phyloP scores from a whole-genome alignment of 1,284 basidiomycete species.

The Exobasidium cylindrosporum region DNA sequence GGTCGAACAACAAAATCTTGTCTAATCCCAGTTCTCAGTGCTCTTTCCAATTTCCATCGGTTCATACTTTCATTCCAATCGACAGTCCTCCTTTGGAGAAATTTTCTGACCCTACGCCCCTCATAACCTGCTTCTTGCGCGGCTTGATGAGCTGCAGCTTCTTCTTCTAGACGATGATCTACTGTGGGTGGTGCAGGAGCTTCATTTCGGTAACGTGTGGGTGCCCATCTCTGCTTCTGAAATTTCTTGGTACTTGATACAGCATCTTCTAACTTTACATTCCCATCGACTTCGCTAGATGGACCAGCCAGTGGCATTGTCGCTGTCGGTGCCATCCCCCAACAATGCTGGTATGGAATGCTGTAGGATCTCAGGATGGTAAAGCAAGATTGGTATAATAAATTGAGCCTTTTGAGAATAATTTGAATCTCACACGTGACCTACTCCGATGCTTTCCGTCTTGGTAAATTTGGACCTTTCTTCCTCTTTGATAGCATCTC shows the following conservation, averaged over 20 bases:
- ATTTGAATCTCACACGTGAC: too few relatives aligned
- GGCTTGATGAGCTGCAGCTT: conserved; percentile 65
- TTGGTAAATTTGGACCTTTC: too few relatives aligned
- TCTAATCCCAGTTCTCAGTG: conserved; percentile 17
- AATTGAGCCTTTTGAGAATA: too few relatives aligned
- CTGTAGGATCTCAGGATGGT: too few relatives aligned
- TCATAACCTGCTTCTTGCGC: conserved; percentile 56
- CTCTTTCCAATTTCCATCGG: conserved; percentile 73
- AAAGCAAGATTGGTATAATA: too few relatives aligned
- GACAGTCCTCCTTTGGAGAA: conserved; percentile 84
- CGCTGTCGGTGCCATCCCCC: not conserved
- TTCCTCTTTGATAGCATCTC: too few relatives aligned
- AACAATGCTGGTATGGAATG: not conserved
- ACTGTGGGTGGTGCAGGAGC: conserved; percentile 72
- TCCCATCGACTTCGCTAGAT: not conserved
- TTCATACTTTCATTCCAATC: conserved; percentile 87
- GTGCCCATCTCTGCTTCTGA: conserved; percentile 3
- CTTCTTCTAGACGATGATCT: conserved; percentile 69
- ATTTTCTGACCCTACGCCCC: conserved; percentile 79
- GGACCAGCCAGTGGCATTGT: not conserved
- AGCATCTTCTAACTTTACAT: not conserved
- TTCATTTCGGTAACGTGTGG: conserved; percentile 26
- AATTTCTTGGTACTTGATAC: not conserved
- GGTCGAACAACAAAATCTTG: conserved; percentile 12
- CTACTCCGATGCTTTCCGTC: not conserved